Evolutionary conservation across 345 rosid genomes (phyloP).

Genomic region (Eucalyptus rudis): DNA sequence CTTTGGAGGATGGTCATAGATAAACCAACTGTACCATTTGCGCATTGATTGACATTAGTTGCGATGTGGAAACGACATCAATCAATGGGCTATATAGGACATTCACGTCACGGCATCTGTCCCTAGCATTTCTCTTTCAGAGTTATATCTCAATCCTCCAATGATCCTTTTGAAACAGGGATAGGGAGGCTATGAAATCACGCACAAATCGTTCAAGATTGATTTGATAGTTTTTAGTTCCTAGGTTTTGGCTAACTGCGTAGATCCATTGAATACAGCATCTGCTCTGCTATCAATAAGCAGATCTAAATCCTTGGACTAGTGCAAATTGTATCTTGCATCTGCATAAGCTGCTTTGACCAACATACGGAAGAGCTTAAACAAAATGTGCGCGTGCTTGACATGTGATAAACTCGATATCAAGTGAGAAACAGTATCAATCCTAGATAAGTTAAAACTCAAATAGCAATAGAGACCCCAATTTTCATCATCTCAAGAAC

Average conservation of each 20-base stretch:
- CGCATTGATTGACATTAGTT: not conserved
- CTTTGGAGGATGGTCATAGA: not conserved
- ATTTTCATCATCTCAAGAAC: not conserved
- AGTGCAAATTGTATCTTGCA: not conserved
- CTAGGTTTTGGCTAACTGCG: not conserved
- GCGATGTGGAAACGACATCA: not conserved
- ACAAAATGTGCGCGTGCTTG: not conserved
- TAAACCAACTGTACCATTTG: not conserved
- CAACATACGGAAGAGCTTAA: not conserved
- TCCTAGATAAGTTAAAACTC: not conserved
- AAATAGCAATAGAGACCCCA: not conserved
- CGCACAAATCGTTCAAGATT: not conserved
- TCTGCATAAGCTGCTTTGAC: not conserved
- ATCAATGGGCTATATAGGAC: not conserved
- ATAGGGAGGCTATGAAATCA: not conserved
- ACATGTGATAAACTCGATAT: not conserved
- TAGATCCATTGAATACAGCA: not conserved
- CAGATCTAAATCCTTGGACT: not conserved
- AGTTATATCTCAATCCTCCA: not conserved
- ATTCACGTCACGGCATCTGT: not conserved
- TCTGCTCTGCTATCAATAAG: not conserved
- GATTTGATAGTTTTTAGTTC: not conserved
- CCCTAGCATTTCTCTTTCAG: not conserved
- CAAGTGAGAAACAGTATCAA: not conserved
- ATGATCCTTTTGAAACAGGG: not conserved